phyloP scores from a whole-genome alignment of 371 early-diverging fungal genomes.

The Lichtheimia hyalospora region DNA sequence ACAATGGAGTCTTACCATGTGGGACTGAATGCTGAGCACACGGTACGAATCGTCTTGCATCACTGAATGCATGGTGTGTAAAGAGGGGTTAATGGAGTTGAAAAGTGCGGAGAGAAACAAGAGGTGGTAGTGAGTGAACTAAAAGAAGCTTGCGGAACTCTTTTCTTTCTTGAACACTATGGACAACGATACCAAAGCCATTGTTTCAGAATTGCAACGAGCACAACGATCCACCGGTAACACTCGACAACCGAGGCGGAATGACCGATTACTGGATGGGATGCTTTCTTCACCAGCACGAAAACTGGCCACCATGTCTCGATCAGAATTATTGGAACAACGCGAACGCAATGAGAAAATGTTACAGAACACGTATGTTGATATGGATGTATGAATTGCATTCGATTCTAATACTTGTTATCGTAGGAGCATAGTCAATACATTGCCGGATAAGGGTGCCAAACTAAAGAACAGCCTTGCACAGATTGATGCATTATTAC shows the following conservation, averaged over 20 bases:
- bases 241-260: not conserved
- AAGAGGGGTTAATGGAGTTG: too few species aligned
- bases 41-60: slow-evolving; percentile 30
- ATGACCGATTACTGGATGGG: slow-evolving; percentile 19
- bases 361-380: slow-evolving; percentile 28
- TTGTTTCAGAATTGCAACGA: slow-evolving; percentile 4
- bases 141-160: too few species aligned
- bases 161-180: not conserved
- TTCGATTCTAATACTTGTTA: not conserved
- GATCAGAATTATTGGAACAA: slow-evolving; percentile 19
- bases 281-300: slow-evolving; percentile 23
- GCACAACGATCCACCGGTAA: slow-evolving; percentile 1
- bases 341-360: slow-evolving; percentile 22
- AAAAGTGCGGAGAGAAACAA: too few species aligned
- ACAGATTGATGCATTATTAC: slow-evolving; percentile 20
- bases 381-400: not conserved
- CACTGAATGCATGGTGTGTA: too few species aligned
- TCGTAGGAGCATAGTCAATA: slow-evolving; percentile 10
- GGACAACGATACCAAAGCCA: slow-evolving; percentile 5
- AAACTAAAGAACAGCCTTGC: slow-evolving; percentile 28
- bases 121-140: too few species aligned
- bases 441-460: slow-evolving; percentile 39
- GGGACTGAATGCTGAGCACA: slow-evolving; percentile 89
- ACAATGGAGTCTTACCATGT: slow-evolving; percentile 63
- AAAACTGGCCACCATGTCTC: slow-evolving; percentile 22